These are phyloP conservation scores for Mucor circinelloides DNA, from an alignment of 371 early-diverging fungal genomes.

Conservation along the genomic window DNA sequence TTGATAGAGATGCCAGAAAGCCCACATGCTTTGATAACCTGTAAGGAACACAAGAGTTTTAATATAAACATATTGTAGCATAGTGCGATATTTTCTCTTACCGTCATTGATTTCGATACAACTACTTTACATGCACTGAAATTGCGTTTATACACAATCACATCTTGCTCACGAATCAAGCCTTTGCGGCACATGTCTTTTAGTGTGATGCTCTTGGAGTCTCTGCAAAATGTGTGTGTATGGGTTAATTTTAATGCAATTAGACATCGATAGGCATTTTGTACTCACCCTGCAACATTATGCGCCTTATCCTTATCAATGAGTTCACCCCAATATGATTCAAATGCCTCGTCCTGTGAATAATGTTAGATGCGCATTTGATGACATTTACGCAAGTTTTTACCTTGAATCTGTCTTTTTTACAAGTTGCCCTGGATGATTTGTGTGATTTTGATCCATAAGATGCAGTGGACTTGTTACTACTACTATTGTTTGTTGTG, in stretches of 20 bases:
- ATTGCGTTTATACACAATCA: constrained; percentile 54
- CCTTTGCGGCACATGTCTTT: constrained; percentile 58
- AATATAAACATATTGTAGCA: neutral
- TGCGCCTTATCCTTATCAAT: constrained; percentile 47
- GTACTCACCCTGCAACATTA: constrained; percentile 51
- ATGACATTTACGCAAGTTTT: neutral
- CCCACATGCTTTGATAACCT: constrained; percentile 53
- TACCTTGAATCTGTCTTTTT: constrained; percentile 19
- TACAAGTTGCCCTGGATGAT: neutral
- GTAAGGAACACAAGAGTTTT: neutral
- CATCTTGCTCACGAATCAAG: constrained; percentile 49
- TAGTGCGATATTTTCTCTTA: constrained; percentile 12
- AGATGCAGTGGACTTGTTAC: constrained; percentile 8
- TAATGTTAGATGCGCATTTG: neutral
- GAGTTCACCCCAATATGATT: constrained; percentile 45
- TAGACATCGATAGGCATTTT: neutral
- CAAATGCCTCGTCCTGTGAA: constrained; percentile 40
- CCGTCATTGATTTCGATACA: constrained; percentile 51
- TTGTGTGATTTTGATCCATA: neutral
- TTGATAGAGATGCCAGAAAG: constrained; percentile 48
- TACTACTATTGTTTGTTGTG: constrained; percentile 9
- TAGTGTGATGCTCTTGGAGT: constrained; percentile 51
- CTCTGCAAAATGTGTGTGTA: constrained; percentile 20
- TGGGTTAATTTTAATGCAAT: neutral
- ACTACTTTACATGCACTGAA: constrained; percentile 56